These are phyloP conservation scores for Rhizopogon vinicolor DNA, from an alignment of 768 basidiomycete species.

Conservation along the genomic window DNA sequence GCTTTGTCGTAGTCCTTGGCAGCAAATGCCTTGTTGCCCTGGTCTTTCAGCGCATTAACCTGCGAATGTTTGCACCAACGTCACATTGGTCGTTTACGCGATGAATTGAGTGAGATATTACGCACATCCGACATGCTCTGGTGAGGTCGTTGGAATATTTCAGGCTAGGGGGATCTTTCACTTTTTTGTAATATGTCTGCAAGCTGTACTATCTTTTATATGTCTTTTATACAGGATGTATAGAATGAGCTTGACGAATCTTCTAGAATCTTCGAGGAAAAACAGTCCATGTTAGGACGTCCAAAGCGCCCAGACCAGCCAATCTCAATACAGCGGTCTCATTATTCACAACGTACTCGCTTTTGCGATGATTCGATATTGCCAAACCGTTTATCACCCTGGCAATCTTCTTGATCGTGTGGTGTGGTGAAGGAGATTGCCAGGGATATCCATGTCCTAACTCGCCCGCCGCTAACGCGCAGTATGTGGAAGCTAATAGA, in stretches of 20 bases:
- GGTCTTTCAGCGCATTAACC: constrained; percentile 74
- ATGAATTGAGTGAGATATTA: constrained; percentile 4
- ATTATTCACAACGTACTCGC: not conserved
- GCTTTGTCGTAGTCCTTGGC: constrained; percentile 91
- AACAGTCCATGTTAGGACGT: not conserved
- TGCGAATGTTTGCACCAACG: constrained; percentile 9
- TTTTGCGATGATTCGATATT: not conserved
- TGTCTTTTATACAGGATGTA: constrained; percentile 16
- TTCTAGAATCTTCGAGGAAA: constrained; percentile 26
- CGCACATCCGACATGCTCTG: constrained; percentile 32
- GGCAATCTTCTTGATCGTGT: too few relatives aligned
- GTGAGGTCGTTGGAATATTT: not conserved
- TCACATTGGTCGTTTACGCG: constrained; percentile 14
- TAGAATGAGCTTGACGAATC: constrained; percentile 13
- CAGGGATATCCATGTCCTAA: not conserved
- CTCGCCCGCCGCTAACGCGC: too few relatives aligned
- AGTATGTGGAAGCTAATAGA: too few relatives aligned
- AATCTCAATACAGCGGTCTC: not conserved
- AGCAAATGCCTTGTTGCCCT: constrained; percentile 93
- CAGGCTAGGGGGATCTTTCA: not conserved
- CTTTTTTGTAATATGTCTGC: not conserved
- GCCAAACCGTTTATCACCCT: not conserved
- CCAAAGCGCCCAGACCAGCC: not conserved
- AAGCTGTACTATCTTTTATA: constrained; percentile 12
- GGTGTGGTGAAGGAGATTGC: not conserved